Conservation (phyloP, 1,284 basidiomycete genomes). For the Leccinum subspadiceum region DNA sequence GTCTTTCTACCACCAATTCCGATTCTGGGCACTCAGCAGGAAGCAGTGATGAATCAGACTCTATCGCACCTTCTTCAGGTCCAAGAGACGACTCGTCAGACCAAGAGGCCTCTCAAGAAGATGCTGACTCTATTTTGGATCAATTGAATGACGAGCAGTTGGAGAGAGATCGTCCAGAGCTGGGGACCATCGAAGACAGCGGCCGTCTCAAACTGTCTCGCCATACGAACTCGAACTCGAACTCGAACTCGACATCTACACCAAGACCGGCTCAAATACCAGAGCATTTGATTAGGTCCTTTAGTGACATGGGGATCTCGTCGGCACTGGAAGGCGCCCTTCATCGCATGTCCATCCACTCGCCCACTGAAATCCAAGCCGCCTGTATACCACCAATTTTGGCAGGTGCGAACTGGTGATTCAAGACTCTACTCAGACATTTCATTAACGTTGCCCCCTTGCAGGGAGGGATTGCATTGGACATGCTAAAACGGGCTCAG, state of each 20-base stretch:
- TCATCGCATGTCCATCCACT: constrained; percentile 78
- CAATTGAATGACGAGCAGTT: constrained; percentile 1
- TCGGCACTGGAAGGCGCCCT: constrained; percentile 70
- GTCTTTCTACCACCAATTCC: constrained; percentile 5
- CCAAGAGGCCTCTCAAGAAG: constrained; percentile 3
- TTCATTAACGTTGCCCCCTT: neutral
- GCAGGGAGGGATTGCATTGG: constrained; percentile 89
- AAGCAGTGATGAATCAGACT: neutral
- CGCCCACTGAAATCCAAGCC: constrained; percentile 87
- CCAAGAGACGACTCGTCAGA: constrained; percentile 9
- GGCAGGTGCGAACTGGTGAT: constrained; percentile 51
- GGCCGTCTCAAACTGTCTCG: constrained; percentile 18
- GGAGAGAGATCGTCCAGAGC: neutral
- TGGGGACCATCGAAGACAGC: constrained; percentile 9
- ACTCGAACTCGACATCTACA: neutral
- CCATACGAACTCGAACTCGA: neutral
- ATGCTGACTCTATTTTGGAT: neutral
- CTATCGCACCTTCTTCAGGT: constrained; percentile 5
- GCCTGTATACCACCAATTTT: constrained; percentile 90
- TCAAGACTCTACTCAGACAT: neutral
- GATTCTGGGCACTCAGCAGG: neutral
- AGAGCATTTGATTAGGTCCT: constrained; percentile 37
- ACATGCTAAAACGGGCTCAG: constrained; percentile 96
- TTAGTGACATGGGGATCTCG: constrained; percentile 75
- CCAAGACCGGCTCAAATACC: neutral